A percentile compares a stretch with the other conserved stretches of the same genome.
Conservation (phyloP, 164 flowering plant species). For the Vitis vinifera region ASM3070453v1 NC_081816.1:1148501-1149000, state of each 20-base stretch:
- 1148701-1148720: no score
- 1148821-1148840: conserved; percentile 41
- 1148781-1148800: background rate
- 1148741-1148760: no score
- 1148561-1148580: background rate
- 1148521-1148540: conserved; percentile 46
- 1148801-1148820: conserved; percentile 42
- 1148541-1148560: conserved; percentile 47
- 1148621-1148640: background rate
- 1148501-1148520: conserved; percentile 50
- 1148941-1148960: conserved; percentile 35
- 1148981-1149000: background rate
- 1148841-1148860: conserved; percentile 41
- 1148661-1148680: no score
- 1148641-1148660: background rate
- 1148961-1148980: background rate
- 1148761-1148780: no score
- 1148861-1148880: conserved; percentile 49
- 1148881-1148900: conserved; percentile 44
- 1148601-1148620: background rate
- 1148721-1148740: no score
- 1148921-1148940: conserved; percentile 51
- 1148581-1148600: background rate
- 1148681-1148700: no score
- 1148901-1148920: conserved; percentile 48